Conservation (phyloP, 2,329 filamentous ascomycete species). For the Endothia cerciana region DNA sequence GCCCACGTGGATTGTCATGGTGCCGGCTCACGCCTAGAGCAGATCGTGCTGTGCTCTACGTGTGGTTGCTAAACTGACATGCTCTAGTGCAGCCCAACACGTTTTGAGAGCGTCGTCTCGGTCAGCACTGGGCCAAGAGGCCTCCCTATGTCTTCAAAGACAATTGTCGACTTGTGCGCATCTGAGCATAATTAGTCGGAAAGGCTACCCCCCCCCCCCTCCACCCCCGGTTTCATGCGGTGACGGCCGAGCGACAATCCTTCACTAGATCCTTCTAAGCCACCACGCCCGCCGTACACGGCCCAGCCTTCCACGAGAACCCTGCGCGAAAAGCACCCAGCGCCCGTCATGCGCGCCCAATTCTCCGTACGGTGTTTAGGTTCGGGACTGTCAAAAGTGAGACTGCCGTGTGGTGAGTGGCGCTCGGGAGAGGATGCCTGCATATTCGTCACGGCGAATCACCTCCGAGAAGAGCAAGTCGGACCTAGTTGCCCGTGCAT, state of each 20-base stretch:
- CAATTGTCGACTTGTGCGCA: too few relatives aligned
- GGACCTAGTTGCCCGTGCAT: background rate
- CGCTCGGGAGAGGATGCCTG: background rate
- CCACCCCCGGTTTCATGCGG: too few relatives aligned
- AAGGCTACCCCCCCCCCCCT: too few relatives aligned
- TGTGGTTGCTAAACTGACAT: background rate
- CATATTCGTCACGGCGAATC: background rate
- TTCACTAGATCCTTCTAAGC: background rate
- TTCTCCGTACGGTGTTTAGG: too few relatives aligned
- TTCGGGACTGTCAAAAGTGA: background rate
- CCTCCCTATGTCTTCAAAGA: background rate
- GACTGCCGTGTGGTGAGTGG: background rate
- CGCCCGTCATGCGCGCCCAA: too few relatives aligned
- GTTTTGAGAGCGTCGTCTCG: background rate
- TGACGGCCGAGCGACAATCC: background rate
- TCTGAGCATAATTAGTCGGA: too few relatives aligned
- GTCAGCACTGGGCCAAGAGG: background rate
- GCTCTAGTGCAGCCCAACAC: background rate
- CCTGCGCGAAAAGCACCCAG: too few relatives aligned
- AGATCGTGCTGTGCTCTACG: too few relatives aligned
- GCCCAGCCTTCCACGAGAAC: background rate
- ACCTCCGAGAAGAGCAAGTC: background rate
- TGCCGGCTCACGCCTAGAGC: too few relatives aligned
- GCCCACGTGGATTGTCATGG: too few relatives aligned
- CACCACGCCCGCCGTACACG: background rate